phyloP scores from a whole-genome alignment of 306 rosid genomes.

The Dalbergia oliveri region DNA sequence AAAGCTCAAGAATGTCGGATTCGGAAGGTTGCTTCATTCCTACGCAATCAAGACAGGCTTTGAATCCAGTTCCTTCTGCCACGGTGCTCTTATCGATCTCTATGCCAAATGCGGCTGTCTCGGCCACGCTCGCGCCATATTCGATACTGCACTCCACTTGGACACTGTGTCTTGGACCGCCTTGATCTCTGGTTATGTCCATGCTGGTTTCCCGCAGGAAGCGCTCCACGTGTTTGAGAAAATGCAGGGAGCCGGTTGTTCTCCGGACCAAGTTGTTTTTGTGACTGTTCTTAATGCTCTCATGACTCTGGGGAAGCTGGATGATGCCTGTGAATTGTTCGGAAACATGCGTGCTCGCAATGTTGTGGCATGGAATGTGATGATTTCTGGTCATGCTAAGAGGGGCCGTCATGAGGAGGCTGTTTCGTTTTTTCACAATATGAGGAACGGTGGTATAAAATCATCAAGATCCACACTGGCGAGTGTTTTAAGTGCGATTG shows the following conservation, averaged over 20 bases:
- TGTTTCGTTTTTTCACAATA: constrained; percentile 56
- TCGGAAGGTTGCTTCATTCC: constrained; percentile 67
- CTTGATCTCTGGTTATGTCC: constrained; percentile 70
- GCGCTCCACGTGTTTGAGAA: constrained; percentile 67
- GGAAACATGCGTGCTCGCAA: constrained; percentile 55
- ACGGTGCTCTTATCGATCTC: constrained; percentile 71
- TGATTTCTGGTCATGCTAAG: constrained; percentile 87
- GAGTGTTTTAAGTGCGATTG: constrained; percentile 80
- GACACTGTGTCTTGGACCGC: constrained; percentile 74
- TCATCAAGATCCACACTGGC: constrained; percentile 89
- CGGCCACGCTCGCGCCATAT: constrained; percentile 57
- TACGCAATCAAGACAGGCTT: constrained; percentile 60
- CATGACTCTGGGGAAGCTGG: constrained; percentile 56
- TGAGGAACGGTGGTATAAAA: constrained; percentile 63
- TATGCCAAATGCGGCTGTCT: constrained; percentile 68
- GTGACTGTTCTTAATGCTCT: constrained; percentile 73
- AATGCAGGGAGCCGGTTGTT: constrained; percentile 60
- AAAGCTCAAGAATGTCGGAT: constrained; percentile 53
- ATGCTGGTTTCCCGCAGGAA: constrained; percentile 59
- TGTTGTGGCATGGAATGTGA: constrained; percentile 89
- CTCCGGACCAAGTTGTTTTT: constrained; percentile 63
- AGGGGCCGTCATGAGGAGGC: constrained; percentile 62
- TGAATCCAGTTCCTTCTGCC: constrained; percentile 55
- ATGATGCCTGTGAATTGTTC: constrained; percentile 63
- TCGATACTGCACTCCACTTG: constrained; percentile 50